A percentile compares a stretch with the other conserved stretches of the same genome.
Evolutionary conservation across 2,329 filamentous ascomycete species (phyloP).

Genomic region (Nemania bipapillata): DNA sequence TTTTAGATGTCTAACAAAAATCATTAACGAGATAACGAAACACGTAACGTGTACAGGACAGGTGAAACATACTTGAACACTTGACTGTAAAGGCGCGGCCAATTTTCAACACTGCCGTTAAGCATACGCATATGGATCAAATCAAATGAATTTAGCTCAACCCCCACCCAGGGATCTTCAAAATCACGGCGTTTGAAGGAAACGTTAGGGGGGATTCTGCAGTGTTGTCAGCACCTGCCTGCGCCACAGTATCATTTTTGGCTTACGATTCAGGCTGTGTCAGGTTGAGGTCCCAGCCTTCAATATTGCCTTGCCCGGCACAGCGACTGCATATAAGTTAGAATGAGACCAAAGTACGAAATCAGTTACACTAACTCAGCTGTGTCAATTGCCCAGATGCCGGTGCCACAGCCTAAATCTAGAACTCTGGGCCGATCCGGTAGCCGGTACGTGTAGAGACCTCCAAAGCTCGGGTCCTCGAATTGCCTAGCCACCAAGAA

Average conservation of each 20-base stretch:
- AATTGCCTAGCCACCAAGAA: slow-evolving; percentile 72
- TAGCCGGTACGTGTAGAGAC: slow-evolving; percentile 53
- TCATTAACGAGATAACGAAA: slow-evolving; percentile 6
- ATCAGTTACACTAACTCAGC: slow-evolving; percentile 68
- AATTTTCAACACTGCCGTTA: slow-evolving; percentile 79
- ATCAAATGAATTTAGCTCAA: slow-evolving; percentile 72
- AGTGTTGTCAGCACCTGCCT: slow-evolving; percentile 31
- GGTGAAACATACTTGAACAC: slow-evolving; percentile 67
- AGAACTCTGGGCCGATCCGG: slow-evolving; percentile 60
- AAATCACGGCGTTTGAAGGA: slow-evolving; percentile 79
- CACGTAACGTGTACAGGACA: background rate
- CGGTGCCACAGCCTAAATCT: slow-evolving; percentile 84
- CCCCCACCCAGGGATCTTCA: slow-evolving; percentile 74
- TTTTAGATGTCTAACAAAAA: slow-evolving; percentile 72
- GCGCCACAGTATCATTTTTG: background rate
- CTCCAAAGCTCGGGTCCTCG: slow-evolving; percentile 33
- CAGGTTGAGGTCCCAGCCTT: slow-evolving; percentile 55
- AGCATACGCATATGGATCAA: slow-evolving; percentile 85
- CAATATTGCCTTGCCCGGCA: slow-evolving; percentile 44
- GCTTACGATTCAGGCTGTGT: slow-evolving; percentile 54
- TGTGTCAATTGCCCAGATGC: slow-evolving; percentile 91
- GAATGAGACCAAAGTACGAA: slow-evolving; percentile 6
- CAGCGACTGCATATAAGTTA: slow-evolving; percentile 41
- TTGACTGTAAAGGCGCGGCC: slow-evolving; percentile 78
- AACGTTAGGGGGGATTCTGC: slow-evolving; percentile 76